These are phyloP conservation scores for Letharia columbiana DNA, from an alignment of 495 filamentous ascomycete genomes.

Conservation along the genomic window DNA sequence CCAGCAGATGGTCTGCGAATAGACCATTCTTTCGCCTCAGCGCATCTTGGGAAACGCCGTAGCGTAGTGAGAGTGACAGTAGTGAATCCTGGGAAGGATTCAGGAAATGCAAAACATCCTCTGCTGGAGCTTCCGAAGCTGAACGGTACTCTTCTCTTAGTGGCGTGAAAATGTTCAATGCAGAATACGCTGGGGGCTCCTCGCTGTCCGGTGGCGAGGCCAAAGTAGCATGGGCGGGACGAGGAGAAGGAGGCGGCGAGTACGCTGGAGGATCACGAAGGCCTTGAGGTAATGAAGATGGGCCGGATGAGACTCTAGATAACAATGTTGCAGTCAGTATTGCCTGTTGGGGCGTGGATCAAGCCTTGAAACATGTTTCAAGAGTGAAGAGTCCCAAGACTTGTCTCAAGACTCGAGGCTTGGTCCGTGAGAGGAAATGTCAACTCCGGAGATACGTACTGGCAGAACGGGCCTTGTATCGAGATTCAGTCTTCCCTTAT, in stretches of 20 bases:
- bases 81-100: conserved; percentile 54
- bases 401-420: not conserved
- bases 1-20: conserved; percentile 54
- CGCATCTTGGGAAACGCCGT: conserved; percentile 48
- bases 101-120: conserved; percentile 62
- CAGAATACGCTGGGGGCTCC: conserved; percentile 37
- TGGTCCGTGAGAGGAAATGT: not conserved
- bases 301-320: conserved; percentile 34
- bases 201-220: conserved; percentile 22
- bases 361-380: not conserved
- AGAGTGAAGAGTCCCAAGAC: not conserved
- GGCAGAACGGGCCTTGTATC: conserved; percentile 43
- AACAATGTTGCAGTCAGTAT: not conserved
- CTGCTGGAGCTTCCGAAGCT: conserved; percentile 23
- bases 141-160: conserved; percentile 8
- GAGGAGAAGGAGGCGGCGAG: conserved; percentile 32
- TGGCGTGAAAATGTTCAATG: conserved; percentile 21
- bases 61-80: conserved; percentile 55
- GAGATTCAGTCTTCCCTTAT: conserved; percentile 5
- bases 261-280: conserved; percentile 53
- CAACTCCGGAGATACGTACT: conserved; percentile 18
- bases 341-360: not conserved
- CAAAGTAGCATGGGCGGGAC: conserved; percentile 23
- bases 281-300: conserved; percentile 46
- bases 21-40: conserved; percentile 56